Conservation (phyloP, 176 grass and related monocot genomes). For the Neostapfia colusana region DNA sequence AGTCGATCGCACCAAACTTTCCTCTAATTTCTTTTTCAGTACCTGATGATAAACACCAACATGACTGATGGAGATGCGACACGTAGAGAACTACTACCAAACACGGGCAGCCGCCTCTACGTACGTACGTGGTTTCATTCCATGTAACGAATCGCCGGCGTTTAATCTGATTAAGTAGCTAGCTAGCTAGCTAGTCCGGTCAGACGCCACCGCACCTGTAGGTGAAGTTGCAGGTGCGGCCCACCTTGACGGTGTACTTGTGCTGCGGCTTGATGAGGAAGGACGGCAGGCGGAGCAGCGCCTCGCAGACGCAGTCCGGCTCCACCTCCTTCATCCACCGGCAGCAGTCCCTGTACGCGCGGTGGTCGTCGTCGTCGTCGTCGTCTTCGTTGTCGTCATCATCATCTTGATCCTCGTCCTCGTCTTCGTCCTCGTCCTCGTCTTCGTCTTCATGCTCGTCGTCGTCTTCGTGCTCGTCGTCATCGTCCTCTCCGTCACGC, state of each 20-base stretch:
- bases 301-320: constrained; percentile 70
- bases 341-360: constrained; percentile 67
- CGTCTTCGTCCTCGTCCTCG: rapidly evolving
- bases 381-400: constrained; percentile 2
- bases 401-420: rapidly evolving
- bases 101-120: too few relatives aligned
- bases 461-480: not conserved
- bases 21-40: too few relatives aligned
- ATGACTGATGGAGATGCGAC: not conserved
- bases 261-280: constrained; percentile 86
- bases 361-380: constrained; percentile 41
- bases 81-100: too few relatives aligned
- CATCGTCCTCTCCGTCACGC: not conserved
- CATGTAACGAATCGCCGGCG: too few relatives aligned
- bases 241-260: constrained; percentile 58
- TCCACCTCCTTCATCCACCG: constrained; percentile 81
- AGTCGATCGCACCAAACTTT: too few relatives aligned
- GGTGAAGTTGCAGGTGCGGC: constrained; percentile 46
- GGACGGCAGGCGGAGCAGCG: constrained; percentile 56
- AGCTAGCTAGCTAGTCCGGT: not conserved
- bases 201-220: constrained; percentile 63
- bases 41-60: too few relatives aligned
- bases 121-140: too few relatives aligned
- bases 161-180: not conserved
- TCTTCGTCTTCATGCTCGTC: not conserved